Evolutionary conservation across 768 basidiomycete genomes (phyloP).

Genomic region (Trametopsis cervina): DNA sequence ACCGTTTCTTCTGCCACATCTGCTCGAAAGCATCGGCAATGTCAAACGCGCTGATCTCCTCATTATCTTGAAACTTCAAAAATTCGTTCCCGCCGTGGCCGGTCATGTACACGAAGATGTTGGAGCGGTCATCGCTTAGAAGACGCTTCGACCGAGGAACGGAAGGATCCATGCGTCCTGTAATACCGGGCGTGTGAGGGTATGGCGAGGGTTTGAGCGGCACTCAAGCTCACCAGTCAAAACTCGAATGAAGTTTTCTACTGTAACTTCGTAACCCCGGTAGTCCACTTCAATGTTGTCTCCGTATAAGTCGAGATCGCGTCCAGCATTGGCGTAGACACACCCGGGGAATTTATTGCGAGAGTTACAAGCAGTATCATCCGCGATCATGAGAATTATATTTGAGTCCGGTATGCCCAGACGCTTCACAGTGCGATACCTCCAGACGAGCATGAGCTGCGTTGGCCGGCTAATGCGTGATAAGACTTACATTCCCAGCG

Average conservation of each 20-base stretch:
- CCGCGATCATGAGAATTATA: conserved; percentile 98
- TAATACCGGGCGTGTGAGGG: not conserved
- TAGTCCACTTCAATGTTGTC: conserved; percentile 98
- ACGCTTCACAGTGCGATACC: conserved; percentile 97
- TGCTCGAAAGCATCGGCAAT: conserved; percentile 98
- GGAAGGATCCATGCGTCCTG: conserved; percentile 79
- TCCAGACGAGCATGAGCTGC: conserved; percentile 29
- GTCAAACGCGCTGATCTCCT: conserved; percentile 95
- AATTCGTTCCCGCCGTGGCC: conserved; percentile 98
- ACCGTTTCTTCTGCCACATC: conserved; percentile 97
- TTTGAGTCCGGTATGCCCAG: conserved; percentile 98
- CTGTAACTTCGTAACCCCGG: conserved; percentile 95
- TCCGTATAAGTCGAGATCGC: conserved; percentile 85
- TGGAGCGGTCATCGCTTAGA: conserved; percentile 82
- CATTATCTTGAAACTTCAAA: conserved; percentile 98
- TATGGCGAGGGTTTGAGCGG: not conserved
- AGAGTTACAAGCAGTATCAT: conserved; percentile 91
- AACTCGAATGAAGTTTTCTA: conserved; percentile 90
- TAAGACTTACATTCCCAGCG: conserved; percentile 83
- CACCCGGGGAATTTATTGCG: conserved; percentile 89
- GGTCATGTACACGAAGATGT: conserved; percentile 97
- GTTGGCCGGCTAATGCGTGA: no score
- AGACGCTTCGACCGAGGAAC: conserved; percentile 91
- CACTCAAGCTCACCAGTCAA: conserved; percentile 71
- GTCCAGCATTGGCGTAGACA: conserved; percentile 84